Evolutionary conservation across 2,329 filamentous ascomycete genomes (phyloP), one percentile per base, ranked within the genome.

Genomic region (Phyllosticta citriasiana): DNA sequence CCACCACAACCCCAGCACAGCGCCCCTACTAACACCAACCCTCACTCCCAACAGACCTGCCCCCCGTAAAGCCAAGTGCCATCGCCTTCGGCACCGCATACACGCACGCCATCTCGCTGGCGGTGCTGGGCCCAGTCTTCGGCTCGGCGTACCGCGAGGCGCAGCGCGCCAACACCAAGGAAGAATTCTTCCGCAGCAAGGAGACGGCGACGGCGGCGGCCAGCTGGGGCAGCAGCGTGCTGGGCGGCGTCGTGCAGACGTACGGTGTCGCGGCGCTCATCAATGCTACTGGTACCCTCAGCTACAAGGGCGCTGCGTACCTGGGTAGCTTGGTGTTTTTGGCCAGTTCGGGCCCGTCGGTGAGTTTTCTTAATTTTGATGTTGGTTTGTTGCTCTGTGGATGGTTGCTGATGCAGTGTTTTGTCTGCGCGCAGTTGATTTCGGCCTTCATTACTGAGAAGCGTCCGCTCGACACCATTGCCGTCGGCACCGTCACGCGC

Each of bases 261-360:
- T 96, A 96, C 72, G 91, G 91, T 73, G 88, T 96, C 65, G 91
- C 87, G 68, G 91, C 91, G 64, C 80, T 96, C 59, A 74, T 76
- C 82, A 97, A 97, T 77, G 91, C 92, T 67, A 97, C 93, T 52
- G 92, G 91, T 67, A 97, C 93, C 60, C 82, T 97, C 66, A 91
- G 85, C 79, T 97, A 97, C 83, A 97, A 96, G 85, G 94, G 94
- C 69, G 91, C 94, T 65, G 91, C 93, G 61, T 97, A 97, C 80
- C 82, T 97, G 64, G 94, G 94, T 67, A 83, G 83, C 64, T 80
- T 97, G 74, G 88, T 97, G 81, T 97, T 97, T 83, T 83, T 91
- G 66, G 93, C 93, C 68, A 92, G 87, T 68, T 87, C 91, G 71
- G 92, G 91, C 70, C 93, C 93, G 67, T 85, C 86, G 63, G 91